Evolutionary conservation across 179 eudicot genomes (phyloP).

Genomic region (Spergularia azorica): DNA sequence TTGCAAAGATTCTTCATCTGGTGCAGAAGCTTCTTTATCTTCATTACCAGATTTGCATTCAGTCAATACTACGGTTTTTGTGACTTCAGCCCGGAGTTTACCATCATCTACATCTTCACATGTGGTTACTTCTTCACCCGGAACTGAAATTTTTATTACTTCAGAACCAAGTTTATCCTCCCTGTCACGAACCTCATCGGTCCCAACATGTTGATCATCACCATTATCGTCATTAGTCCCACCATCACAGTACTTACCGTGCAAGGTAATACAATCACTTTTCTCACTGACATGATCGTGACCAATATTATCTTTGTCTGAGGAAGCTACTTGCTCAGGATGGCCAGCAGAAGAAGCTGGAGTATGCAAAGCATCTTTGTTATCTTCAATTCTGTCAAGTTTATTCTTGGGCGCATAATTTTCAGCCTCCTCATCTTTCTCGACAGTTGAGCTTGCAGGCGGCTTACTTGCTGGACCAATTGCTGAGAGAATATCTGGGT

Average conservation of each 20-base stretch:
- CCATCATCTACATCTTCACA: neutral
- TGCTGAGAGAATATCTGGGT: slow-evolving; percentile 46
- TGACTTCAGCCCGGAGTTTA: slow-evolving; percentile 25
- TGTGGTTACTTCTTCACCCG: neutral
- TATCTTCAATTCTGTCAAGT: slow-evolving; percentile 37
- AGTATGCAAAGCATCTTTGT: slow-evolving; percentile 29
- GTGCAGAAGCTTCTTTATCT: slow-evolving; percentile 35
- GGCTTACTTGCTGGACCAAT: slow-evolving; percentile 38
- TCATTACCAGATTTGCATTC: slow-evolving; percentile 25
- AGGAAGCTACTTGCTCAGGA: slow-evolving; percentile 21
- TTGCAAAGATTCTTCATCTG: slow-evolving; percentile 36
- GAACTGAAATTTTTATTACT: slow-evolving; percentile 29
- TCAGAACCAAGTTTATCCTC: slow-evolving; percentile 21
- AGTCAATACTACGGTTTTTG: slow-evolving; percentile 21
- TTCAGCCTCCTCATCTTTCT: slow-evolving; percentile 39
- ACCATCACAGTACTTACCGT: slow-evolving; percentile 15
- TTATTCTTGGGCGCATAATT: slow-evolving; percentile 32
- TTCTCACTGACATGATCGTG: slow-evolving; percentile 21
- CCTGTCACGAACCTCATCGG: slow-evolving; percentile 2
- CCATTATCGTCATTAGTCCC: neutral
- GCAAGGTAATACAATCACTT: slow-evolving; percentile 11
- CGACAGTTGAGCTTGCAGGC: slow-evolving; percentile 30
- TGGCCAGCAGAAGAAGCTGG: slow-evolving; percentile 26
- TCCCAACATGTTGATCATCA: slow-evolving; percentile 15
- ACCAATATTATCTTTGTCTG: slow-evolving; percentile 23